A percentile compares a stretch with the other conserved stretches of the same genome.
These are phyloP conservation scores for Perilla frutescens DNA, from an alignment of 257 asterid genomes.

Conservation along the genomic window DNA sequence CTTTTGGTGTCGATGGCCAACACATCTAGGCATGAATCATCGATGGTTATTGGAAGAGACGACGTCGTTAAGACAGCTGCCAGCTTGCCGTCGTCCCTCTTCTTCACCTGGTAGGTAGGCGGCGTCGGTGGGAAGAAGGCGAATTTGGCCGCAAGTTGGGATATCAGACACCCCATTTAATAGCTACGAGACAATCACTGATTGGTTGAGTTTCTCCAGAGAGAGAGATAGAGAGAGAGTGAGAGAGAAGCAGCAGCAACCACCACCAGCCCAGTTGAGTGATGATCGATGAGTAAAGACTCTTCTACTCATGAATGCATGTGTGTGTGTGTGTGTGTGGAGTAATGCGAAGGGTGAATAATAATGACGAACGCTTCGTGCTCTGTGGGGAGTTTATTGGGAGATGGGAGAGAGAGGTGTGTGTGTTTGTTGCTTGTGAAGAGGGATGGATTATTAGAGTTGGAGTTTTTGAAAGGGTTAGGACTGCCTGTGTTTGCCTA, in stretches of 20 bases:
- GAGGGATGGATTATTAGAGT: slow-evolving; percentile 32
- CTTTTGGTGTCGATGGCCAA: slow-evolving; percentile 64
- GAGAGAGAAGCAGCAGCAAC: slow-evolving; percentile 7
- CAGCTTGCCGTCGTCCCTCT: slow-evolving; percentile 75
- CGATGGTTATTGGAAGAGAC: slow-evolving; percentile 68
- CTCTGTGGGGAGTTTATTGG: slow-evolving; percentile 31
- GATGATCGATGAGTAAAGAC: slow-evolving; percentile 40
- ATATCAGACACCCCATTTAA: slow-evolving; percentile 82
- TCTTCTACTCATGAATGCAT: slow-evolving; percentile 66
- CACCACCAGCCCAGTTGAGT: slow-evolving; percentile 31
- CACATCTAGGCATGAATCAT: slow-evolving; percentile 79
- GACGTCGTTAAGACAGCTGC: slow-evolving; percentile 76
- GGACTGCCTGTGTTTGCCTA: slow-evolving; percentile 44
- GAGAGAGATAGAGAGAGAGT: not conserved
- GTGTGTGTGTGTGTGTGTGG: slow-evolving; percentile 35
- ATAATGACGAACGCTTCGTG: slow-evolving; percentile 39
- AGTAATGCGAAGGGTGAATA: slow-evolving; percentile 37
- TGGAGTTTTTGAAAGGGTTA: slow-evolving; percentile 40
- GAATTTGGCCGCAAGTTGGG: slow-evolving; percentile 93
- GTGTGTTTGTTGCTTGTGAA: slow-evolving; percentile 18
- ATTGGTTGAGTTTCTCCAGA: not conserved
- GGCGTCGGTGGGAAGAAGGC: slow-evolving; percentile 98
- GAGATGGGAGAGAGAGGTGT: slow-evolving; percentile 27
- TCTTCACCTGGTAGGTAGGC: slow-evolving; percentile 86
- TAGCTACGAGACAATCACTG: not conserved